Evolutionary conservation across 2,329 filamentous ascomycete genomes (phyloP), one percentile per base, ranked within the genome.

Genomic region (Sporothrix brunneoviolacea): DNA sequence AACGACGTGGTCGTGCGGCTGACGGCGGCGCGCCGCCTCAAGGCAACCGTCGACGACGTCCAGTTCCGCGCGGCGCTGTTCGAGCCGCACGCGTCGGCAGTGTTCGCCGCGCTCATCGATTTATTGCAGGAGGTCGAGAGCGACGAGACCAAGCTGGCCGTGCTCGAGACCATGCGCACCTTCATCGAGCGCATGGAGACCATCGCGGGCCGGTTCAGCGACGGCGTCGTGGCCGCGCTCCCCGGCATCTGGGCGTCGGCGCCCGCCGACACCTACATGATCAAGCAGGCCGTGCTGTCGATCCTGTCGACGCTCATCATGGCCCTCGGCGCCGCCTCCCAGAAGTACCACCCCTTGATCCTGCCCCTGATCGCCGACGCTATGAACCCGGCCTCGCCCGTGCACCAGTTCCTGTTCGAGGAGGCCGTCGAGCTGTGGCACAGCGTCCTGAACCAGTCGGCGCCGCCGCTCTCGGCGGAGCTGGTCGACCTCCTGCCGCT

Each of bases 1-100:
- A 98, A 98, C 61, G 93, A 98, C 61, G 77, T 90, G 48, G 91
- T 97, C 1, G 93, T 98, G 28, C 83, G 89, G 13, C 84, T 97
- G 48, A 96, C 91, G 2, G 89, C 93, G 3, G 93, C 88, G 6
- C 79, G 91, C 50, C 88, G 94, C 60, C 79, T 98, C 45, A 84
- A 85, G 59, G 78, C 79, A 57, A 79, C 95, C 38, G 82, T 88
- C 0, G 86, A 96, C 59, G 89, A 95, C 38, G 89, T 91, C 64
- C 85, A 85, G 48, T 97, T 96, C 64, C 77, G 78, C 10, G 75
- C 83, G 2, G 79, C 86, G 4, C 70, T 74, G 10, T 96, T 97
- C 64, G 63, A 86, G 46, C 88, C 89, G 0, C 93, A 84, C 63
- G 86, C 88, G 0, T 75, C 86, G 1, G 78, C 84, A 18, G 82